Evolutionary conservation across 2,329 filamentous ascomycete species (phyloP).

Genomic region (Aspergillus neotritici): DNA sequence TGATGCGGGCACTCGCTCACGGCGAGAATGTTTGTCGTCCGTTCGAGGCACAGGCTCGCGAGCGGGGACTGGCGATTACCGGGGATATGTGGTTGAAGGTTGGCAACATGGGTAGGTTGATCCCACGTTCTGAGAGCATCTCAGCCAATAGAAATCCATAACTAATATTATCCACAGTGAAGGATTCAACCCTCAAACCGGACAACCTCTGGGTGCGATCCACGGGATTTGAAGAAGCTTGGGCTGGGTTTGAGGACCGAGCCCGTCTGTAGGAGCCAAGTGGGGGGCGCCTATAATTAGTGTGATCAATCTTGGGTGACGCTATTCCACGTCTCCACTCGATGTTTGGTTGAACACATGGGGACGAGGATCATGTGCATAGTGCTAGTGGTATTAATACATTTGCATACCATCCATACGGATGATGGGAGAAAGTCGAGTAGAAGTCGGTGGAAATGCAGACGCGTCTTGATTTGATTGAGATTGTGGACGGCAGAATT

Average conservation of each 20-base stretch:
- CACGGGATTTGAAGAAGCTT: constrained; percentile 40
- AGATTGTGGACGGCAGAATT: not conserved
- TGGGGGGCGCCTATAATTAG: not conserved
- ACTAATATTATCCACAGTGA: constrained; percentile 20
- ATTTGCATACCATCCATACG: not conserved
- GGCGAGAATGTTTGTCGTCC: constrained; percentile 49
- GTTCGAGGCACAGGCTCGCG: constrained; percentile 25
- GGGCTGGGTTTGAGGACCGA: constrained; percentile 25
- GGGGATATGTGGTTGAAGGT: constrained; percentile 43
- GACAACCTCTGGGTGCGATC: constrained; percentile 34
- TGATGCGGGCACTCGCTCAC: constrained; percentile 63
- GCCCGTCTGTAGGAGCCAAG: constrained; percentile 14
- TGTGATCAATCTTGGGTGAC: not conserved
- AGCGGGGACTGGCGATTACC: constrained; percentile 31
- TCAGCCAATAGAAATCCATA: not conserved
- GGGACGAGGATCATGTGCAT: too few relatives aligned
- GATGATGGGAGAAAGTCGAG: too few relatives aligned
- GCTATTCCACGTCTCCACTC: too few relatives aligned
- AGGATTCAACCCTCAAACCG: constrained; percentile 31
- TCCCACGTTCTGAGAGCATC: not conserved
- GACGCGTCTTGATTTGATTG: not conserved
- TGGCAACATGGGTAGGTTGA: constrained; percentile 39
- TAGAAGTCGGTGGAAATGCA: too few relatives aligned
- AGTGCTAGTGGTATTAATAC: too few relatives aligned
- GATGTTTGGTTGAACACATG: too few relatives aligned